phyloP scores from a whole-genome alignment of 1,284 basidiomycete genomes.

The Cutaneotrichosporon dermatis region DNA sequence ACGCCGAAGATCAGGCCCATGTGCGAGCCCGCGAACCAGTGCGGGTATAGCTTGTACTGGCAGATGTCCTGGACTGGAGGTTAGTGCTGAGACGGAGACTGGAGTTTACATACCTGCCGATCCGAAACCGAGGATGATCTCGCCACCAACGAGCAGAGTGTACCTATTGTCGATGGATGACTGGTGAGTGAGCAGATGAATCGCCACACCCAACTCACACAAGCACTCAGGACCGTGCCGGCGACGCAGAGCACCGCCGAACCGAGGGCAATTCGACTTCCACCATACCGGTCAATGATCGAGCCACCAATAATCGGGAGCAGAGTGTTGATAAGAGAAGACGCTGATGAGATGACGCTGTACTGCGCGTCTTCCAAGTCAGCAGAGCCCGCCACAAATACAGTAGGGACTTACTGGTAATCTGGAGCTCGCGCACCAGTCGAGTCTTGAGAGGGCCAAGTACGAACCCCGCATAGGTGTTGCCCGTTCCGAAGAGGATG shows the following conservation, averaged over 20 bases:
- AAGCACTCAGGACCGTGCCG: constrained; percentile 4
- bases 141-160: constrained; percentile 32
- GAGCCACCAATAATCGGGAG: constrained; percentile 51
- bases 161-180: constrained; percentile 15
- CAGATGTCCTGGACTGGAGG: constrained; percentile 21
- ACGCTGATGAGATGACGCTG: constrained; percentile 44
- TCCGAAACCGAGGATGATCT: constrained; percentile 36
- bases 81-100: background rate
- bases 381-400: background rate
- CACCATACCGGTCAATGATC: constrained; percentile 49
- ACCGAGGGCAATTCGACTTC: constrained; percentile 10
- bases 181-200: constrained; percentile 21
- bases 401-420: constrained; percentile 34
- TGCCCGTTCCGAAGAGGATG: constrained; percentile 37
- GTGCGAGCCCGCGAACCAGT: constrained; percentile 37
- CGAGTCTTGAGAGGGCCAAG: constrained; percentile 46
- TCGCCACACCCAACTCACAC: constrained; percentile 13
- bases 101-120: constrained; percentile 13
- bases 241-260: background rate
- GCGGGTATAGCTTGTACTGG: constrained; percentile 40
- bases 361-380: constrained; percentile 35
- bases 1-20: constrained; percentile 36
- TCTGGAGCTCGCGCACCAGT: constrained; percentile 35
- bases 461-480: constrained; percentile 28
- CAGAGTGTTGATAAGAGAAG: constrained; percentile 48